Evolutionary conservation across 768 basidiomycete species (phyloP).

Genomic region (Fomitopsis serialis): DNA sequence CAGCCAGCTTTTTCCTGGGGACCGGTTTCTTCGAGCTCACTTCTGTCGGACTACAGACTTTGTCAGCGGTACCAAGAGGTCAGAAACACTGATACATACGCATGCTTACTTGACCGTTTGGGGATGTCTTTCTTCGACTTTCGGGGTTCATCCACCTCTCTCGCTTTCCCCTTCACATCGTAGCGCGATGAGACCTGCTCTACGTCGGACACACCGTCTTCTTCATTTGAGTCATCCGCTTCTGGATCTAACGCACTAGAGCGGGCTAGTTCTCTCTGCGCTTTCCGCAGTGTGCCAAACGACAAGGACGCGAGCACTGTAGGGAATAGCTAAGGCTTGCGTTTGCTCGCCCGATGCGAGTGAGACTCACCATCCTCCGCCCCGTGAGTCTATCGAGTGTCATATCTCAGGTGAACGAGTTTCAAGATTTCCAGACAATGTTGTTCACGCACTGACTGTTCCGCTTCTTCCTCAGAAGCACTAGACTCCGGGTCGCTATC

Average conservation of each 20-base stretch:
- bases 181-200: conserved; percentile 9
- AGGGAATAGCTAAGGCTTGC: not conserved
- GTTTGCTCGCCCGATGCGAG: not conserved
- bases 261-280: conserved; percentile 16
- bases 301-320: conserved; percentile 20
- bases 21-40: conserved; percentile 84
- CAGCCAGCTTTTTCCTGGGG: conserved; percentile 60
- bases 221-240: conserved; percentile 12
- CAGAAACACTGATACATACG: conserved; percentile 49
- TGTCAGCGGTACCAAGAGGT: not conserved
- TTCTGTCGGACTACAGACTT: conserved; percentile 61
- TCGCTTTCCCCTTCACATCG: conserved; percentile 14
- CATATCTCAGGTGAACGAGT: not conserved
- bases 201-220: conserved; percentile 11
- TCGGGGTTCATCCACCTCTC: conserved; percentile 34
- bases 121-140: conserved; percentile 40
- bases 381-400: not conserved
- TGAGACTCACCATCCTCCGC: conserved; percentile 6
- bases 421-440: not conserved
- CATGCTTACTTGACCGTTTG: conserved; percentile 77
- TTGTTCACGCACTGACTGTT: conserved; percentile 7
- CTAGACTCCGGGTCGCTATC: not conserved
- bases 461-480: conserved; percentile 7
- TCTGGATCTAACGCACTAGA: conserved; percentile 7
- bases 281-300: conserved; percentile 23